phyloP scores from a whole-genome alignment of 495 filamentous ascomycete genomes.

The Neurospora cerealis region DNA sequence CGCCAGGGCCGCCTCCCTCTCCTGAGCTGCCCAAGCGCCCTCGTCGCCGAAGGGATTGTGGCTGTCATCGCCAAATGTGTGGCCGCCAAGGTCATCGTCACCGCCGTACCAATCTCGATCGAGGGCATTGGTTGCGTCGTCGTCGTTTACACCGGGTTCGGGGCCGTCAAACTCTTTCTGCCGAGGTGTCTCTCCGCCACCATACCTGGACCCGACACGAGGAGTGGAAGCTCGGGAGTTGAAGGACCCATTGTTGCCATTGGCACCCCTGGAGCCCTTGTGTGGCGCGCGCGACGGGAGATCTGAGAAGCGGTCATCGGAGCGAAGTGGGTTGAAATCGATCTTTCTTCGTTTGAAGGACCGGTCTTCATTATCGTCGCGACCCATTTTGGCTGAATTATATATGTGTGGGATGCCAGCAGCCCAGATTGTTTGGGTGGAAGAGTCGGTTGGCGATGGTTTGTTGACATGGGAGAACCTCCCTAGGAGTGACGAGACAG shows the following conservation, averaged over 20 bases:
- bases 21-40: slow-evolving; percentile 59
- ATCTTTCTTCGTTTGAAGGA: slow-evolving; percentile 54
- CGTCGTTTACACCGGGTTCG: slow-evolving; percentile 35
- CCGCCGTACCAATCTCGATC: slow-evolving; percentile 82
- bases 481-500: background rate
- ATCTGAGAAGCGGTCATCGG: slow-evolving; percentile 47
- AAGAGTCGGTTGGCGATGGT: background rate
- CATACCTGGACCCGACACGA: slow-evolving; percentile 25
- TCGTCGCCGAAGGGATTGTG: slow-evolving; percentile 38
- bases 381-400: slow-evolving; percentile 11
- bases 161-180: slow-evolving; percentile 45
- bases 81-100: slow-evolving; percentile 57
- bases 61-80: slow-evolving; percentile 71
- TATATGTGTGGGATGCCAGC: background rate
- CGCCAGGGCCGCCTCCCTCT: slow-evolving; percentile 57
- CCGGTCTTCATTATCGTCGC: slow-evolving; percentile 33
- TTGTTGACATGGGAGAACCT: background rate
- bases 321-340: slow-evolving; percentile 46
- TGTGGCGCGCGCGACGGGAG: slow-evolving; percentile 35
- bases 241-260: slow-evolving; percentile 23
- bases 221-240: slow-evolving; percentile 40
- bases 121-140: slow-evolving; percentile 48
- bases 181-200: slow-evolving; percentile 37
- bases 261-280: slow-evolving; percentile 4
- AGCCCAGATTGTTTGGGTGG: background rate